phyloP scores from a whole-genome alignment of 1,284 basidiomycete genomes.

The Termitomyces sp. region DNA sequence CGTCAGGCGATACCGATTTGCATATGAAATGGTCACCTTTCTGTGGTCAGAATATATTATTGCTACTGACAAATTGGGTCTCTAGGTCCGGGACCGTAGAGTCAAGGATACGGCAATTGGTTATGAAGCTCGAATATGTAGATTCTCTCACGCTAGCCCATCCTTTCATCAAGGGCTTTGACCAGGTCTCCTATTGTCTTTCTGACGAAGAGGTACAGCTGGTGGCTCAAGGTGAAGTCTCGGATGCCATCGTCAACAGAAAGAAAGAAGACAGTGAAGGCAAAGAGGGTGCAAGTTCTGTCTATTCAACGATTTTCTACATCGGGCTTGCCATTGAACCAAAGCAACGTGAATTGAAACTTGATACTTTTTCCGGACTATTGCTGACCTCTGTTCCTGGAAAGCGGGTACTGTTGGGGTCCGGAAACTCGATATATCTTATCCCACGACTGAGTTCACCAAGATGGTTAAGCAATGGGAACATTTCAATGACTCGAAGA shows the following conservation, averaged over 20 bases:
- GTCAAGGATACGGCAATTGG: slow-evolving; percentile 90
- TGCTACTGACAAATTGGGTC: slow-evolving; percentile 2
- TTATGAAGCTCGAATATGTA: slow-evolving; percentile 96
- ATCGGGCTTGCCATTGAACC: slow-evolving; percentile 93
- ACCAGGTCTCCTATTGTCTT: slow-evolving; percentile 80
- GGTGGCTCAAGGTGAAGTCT: slow-evolving; percentile 88
- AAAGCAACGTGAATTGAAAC: slow-evolving; percentile 67
- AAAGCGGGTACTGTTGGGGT: slow-evolving; percentile 65
- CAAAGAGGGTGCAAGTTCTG: slow-evolving; percentile 71
- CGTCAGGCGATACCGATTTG: slow-evolving; percentile 75
- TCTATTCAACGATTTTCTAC: slow-evolving; percentile 94
- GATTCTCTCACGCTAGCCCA: slow-evolving; percentile 90
- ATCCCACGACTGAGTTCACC: slow-evolving; percentile 95
- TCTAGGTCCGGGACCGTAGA: slow-evolving; percentile 92
- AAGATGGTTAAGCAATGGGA: slow-evolving; percentile 96
- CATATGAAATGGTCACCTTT: slow-evolving; percentile 88
- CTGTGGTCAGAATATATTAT: slow-evolving; percentile 5
- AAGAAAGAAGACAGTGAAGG: slow-evolving; percentile 79
- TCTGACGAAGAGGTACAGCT: slow-evolving; percentile 83
- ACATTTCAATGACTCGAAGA: slow-evolving; percentile 85
- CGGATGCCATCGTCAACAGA: slow-evolving; percentile 65
- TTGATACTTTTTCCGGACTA: slow-evolving; percentile 14
- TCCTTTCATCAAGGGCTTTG: slow-evolving; percentile 93
- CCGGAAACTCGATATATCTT: slow-evolving; percentile 91
- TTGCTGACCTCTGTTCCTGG: slow-evolving; percentile 17